Evolutionary conservation across 495 filamentous ascomycete species (phyloP).

Genomic region (Penicillium alfredii): DNA sequence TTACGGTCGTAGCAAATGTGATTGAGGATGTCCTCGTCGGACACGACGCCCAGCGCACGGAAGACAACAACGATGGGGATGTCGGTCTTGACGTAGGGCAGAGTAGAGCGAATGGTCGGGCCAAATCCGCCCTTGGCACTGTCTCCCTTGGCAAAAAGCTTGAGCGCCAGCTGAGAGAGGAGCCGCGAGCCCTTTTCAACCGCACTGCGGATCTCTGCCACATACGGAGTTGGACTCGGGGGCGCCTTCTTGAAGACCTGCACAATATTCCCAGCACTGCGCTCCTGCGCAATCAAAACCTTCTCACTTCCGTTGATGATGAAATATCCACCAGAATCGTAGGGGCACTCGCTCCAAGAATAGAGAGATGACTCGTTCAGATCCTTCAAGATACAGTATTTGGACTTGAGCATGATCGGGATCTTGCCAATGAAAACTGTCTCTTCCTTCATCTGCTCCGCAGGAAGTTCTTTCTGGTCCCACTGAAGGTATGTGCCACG

Average conservation of each 20-base stretch:
- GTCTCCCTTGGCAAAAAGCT: slow-evolving; percentile 79
- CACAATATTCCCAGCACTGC: slow-evolving; percentile 95
- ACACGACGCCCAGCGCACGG: slow-evolving; percentile 89
- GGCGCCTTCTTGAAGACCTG: slow-evolving; percentile 97
- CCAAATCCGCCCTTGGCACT: slow-evolving; percentile 71
- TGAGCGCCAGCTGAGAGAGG: slow-evolving; percentile 83
- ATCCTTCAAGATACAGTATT: slow-evolving; percentile 81
- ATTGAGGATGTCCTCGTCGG: slow-evolving; percentile 95
- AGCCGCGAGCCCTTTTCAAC: slow-evolving; percentile 93
- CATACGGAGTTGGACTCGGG: slow-evolving; percentile 79
- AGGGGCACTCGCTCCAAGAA: slow-evolving; percentile 88
- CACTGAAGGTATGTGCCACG: slow-evolving; percentile 45
- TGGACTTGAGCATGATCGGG: slow-evolving; percentile 95
- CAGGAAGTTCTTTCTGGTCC: slow-evolving; percentile 48
- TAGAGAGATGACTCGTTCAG: slow-evolving; percentile 77
- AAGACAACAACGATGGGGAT: slow-evolving; percentile 93
- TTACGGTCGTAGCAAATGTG: slow-evolving; percentile 94
- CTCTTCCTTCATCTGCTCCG: slow-evolving; percentile 58
- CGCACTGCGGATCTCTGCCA: slow-evolving; percentile 92
- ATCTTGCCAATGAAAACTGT: slow-evolving; percentile 86
- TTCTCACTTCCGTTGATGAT: slow-evolving; percentile 99
- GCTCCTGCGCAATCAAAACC: slow-evolving; percentile 95
- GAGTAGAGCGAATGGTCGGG: slow-evolving; percentile 76
- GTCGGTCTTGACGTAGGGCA: slow-evolving; percentile 91
- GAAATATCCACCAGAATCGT: slow-evolving; percentile 97